phyloP scores from a whole-genome alignment of 768 basidiomycete genomes.

The Hemileccinum impolitum region DNA sequence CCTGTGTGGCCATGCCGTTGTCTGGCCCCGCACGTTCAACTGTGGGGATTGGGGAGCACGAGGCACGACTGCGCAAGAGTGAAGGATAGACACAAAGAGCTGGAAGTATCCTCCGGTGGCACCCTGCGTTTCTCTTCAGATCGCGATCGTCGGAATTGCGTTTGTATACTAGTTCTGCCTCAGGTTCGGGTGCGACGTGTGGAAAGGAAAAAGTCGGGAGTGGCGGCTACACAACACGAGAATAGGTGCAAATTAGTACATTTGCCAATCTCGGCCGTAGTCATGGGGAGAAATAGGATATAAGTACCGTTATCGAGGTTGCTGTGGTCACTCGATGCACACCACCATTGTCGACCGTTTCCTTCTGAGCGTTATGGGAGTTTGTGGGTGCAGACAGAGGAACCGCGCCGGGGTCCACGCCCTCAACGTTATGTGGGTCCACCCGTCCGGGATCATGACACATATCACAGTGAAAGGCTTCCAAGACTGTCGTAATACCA shows the following conservation, averaged over 20 bases:
- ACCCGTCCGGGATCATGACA: conserved; percentile 11
- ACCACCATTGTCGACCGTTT: conserved; percentile 15
- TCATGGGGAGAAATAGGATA: conserved; percentile 15
- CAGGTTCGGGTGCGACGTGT: conserved; percentile 10
- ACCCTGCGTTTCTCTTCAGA: conserved; percentile 14
- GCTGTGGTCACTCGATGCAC: conserved; percentile 22
- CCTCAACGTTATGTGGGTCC: conserved; percentile 14
- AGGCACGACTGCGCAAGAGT: conserved; percentile 10
- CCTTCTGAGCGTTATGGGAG: conserved; percentile 14
- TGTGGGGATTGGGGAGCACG: conserved; percentile 7
- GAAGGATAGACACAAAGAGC: conserved; percentile 19
- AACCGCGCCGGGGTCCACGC: background rate
- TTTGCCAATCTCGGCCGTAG: conserved; percentile 12
- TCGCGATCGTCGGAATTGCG: conserved; percentile 11
- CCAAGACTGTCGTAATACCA: conserved; percentile 29
- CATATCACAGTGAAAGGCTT: conserved; percentile 20
- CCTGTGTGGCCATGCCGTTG: conserved; percentile 7
- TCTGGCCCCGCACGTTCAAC: conserved; percentile 4
- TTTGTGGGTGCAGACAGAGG: conserved; percentile 1
- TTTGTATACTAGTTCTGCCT: conserved; percentile 8
- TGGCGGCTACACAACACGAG: conserved; percentile 20
- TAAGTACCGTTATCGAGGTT: conserved; percentile 31
- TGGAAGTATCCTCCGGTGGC: conserved; percentile 18
- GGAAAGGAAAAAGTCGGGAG: conserved; percentile 16
- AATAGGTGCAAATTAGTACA: conserved; percentile 17